These are phyloP conservation scores for Helicocarpus griseus DNA, from an alignment of 2,329 filamentous ascomycete species.

Conservation along the genomic window DNA sequence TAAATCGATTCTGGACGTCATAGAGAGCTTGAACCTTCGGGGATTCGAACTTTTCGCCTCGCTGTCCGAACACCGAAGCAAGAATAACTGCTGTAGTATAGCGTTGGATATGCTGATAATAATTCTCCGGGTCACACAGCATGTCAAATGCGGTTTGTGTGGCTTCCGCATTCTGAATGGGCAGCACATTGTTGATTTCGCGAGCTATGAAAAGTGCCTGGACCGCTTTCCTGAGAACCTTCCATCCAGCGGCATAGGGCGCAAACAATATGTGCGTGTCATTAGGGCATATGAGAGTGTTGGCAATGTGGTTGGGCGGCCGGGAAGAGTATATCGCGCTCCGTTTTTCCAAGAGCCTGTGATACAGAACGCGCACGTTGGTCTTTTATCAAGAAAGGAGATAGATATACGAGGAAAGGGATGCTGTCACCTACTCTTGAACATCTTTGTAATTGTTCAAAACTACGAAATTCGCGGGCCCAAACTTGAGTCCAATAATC, in stretches of 20 bases:
- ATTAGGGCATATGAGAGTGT: not conserved
- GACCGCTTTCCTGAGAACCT: conserved; percentile 2
- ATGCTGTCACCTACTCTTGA: conserved; percentile 7
- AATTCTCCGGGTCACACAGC: conserved; percentile 7
- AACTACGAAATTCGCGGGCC: conserved; percentile 11
- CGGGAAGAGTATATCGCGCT: conserved; percentile 8
- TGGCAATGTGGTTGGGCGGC: conserved; percentile 7
- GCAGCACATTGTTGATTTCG: conserved; percentile 9
- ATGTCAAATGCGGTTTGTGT: conserved; percentile 13
- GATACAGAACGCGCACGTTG: not conserved
- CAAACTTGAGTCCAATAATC: conserved; percentile 11
- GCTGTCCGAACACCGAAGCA: conserved; percentile 12
- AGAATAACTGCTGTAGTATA: conserved; percentile 13
- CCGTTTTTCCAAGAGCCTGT: conserved; percentile 9
- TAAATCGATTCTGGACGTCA: conserved; percentile 10
- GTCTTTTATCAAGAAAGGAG: no score
- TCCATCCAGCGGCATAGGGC: conserved; percentile 8
- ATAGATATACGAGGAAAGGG: no score
- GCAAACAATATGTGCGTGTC: conserved; percentile 3
- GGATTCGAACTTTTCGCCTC: conserved; percentile 8
- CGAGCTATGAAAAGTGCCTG: conserved; percentile 6
- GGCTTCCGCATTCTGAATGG: conserved; percentile 13
- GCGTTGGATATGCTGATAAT: conserved; percentile 12
- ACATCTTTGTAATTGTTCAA: conserved; percentile 10
- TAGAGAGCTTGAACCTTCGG: conserved; percentile 8